Base-by-base conservation (phyloP, 129 eudicot species). In the Kitagawia praeruptora region DNA sequence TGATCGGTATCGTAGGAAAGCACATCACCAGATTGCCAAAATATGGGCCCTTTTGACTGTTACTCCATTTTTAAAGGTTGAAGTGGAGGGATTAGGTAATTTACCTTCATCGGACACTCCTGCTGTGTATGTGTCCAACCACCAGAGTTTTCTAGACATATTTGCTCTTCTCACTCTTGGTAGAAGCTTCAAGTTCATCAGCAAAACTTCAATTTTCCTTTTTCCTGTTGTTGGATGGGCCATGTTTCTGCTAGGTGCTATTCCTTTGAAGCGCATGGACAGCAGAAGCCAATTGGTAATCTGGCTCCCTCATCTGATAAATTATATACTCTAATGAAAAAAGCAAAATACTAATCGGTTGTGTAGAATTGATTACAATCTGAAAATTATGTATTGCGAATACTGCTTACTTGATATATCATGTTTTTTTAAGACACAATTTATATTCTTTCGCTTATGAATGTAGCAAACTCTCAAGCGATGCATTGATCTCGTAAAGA, bases 171-270 rank as follows among this genome's bases (percentile, higher is more conserved):
- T 94, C 41, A 92, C 96, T 74, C 86, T 94, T 53, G 96, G 97
- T 38, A 90, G 96, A 82, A 88, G 87, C 90, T 90, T 94, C 81
- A 92, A 94, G 87, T 92, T 94, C 69, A 87, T 94, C 19, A 94
- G 98, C 89, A 94, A 94, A 85, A 94, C 97, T 40, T 82, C 97
- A 28, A 87, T 90, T 82, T 92, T 94, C 80, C 86, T 91, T 64
- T 87, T 79, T 78, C 98, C 97, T 37, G 77, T 94, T 76, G 84
- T 94, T 61, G 98, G 98, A 44, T 94, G 98, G 98, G 98, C 98
- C 83, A 94, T 94, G 98, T 92, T 77, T 80, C 85, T 92, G 28
- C 56, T 94, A 84, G 98, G 98, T 53, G 81, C 80, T 70, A 91
- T 94, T 77, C 98, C 98, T 75, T 86, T 94, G 54, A 87, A 87